phyloP scores from a whole-genome alignment of 2,329 filamentous ascomycete genomes.

The Paracorniculantispora psalliotae region DNA sequence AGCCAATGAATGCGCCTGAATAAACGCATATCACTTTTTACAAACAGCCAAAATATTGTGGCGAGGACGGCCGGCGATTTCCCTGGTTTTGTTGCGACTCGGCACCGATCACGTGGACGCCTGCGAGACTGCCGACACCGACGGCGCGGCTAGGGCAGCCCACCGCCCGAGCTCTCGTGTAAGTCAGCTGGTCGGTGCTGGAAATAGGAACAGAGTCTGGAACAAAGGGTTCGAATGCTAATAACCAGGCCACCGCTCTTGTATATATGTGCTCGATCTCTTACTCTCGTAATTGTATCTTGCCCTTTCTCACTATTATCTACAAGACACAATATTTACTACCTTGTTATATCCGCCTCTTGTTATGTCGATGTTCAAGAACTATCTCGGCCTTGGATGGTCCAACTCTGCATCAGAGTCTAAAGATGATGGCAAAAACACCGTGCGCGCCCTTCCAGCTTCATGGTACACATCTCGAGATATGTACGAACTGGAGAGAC shows the following conservation, averaged over 20 bases:
- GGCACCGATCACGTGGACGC: conserved; percentile 14
- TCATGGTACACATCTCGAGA: conserved; percentile 42
- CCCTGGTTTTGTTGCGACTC: not conserved
- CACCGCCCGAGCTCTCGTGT: conserved; percentile 8
- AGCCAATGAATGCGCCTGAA: not conserved
- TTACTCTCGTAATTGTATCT: not conserved
- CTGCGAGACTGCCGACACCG: conserved; percentile 4
- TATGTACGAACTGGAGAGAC: conserved; percentile 46
- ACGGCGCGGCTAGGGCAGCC: conserved; percentile 7
- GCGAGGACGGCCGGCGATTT: not conserved
- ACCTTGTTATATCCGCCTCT: not conserved
- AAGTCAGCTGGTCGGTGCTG: conserved; percentile 11
- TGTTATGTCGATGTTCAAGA: conserved; percentile 10
- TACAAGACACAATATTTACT: not conserved
- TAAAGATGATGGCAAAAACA: conserved; percentile 10
- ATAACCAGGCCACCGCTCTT: not conserved
- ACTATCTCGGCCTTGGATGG: conserved; percentile 8
- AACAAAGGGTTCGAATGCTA: not conserved
- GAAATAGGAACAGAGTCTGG: not conserved
- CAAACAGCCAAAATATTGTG: not conserved
- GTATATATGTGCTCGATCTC: conserved; percentile 1
- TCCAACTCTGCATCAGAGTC: conserved; percentile 11
- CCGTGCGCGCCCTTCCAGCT: conserved; percentile 32
- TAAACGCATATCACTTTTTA: not conserved
- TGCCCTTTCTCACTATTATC: not conserved